These are phyloP conservation scores for Eucalyptus polybractea DNA, from an alignment of 345 rosid species.

Conservation along the genomic window DNA sequence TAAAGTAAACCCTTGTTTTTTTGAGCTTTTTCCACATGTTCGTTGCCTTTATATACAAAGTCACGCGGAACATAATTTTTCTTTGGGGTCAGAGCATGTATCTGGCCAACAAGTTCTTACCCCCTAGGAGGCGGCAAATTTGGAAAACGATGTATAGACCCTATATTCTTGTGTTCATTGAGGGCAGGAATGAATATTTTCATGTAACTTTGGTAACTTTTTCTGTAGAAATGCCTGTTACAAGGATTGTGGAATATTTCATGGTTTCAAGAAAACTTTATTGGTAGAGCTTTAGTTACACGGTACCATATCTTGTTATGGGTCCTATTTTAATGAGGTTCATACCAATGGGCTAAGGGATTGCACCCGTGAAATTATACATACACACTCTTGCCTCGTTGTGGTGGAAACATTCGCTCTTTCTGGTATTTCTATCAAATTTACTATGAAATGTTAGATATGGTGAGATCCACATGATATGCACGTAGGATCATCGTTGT, in stretches of 20 bases:
- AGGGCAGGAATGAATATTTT: background rate
- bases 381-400: background rate
- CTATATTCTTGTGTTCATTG: background rate
- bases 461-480: background rate
- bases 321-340: background rate
- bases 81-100: background rate
- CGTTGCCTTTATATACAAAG: constrained; percentile 7
- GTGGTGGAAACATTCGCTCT: background rate
- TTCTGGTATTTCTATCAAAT: background rate
- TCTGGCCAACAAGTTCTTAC: background rate
- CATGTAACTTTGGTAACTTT: background rate
- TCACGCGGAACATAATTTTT: background rate
- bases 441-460: background rate
- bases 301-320: background rate
- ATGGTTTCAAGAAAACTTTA: background rate
- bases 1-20: background rate
- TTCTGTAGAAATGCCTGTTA: background rate
- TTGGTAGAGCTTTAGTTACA: background rate
- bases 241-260: background rate
- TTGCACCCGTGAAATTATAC: background rate
- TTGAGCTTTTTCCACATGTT: background rate
- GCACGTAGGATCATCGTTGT: background rate
- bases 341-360: background rate
- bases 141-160: background rate
- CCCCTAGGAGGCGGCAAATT: background rate